A percentile compares a stretch with the other conserved stretches of the same genome.
phyloP scores from a whole-genome alignment of 108 stramenopile species.

The Cyclotella atomus region DNA sequence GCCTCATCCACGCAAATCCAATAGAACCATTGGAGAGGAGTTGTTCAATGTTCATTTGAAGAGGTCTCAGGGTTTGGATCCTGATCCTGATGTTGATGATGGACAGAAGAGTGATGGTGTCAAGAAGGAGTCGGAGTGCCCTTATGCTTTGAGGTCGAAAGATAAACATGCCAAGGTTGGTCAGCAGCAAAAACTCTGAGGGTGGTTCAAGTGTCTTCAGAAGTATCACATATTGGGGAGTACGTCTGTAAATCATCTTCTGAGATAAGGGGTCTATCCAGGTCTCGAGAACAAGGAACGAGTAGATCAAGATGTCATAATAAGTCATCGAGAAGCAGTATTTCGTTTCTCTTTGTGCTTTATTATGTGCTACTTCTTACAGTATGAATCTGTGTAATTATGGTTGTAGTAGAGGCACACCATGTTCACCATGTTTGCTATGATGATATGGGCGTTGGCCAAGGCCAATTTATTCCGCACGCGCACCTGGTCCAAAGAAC shows the following conservation, averaged over 20 bases:
- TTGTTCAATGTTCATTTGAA: conserved; percentile 71
- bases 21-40: conserved; percentile 64
- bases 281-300: too few species aligned
- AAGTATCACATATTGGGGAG: too few species aligned
- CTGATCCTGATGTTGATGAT: conserved; percentile 43
- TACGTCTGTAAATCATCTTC: too few species aligned
- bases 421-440: too few species aligned
- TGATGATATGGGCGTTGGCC: too few species aligned
- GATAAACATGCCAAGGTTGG: conserved; percentile 6
- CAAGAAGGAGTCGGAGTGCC: not conserved
- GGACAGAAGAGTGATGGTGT: not conserved
- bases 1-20: conserved; percentile 37
- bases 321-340: conserved; percentile 1
- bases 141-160: conserved; percentile 11
- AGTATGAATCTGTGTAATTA: not conserved
- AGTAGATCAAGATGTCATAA: not conserved
- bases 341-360: not conserved
- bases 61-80: conserved; percentile 58
- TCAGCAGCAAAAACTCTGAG: not conserved
- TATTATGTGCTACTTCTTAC: not conserved
- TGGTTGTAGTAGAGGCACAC: too few species aligned
- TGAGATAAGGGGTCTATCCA: too few species aligned
- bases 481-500: too few species aligned
- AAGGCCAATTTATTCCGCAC: too few species aligned
- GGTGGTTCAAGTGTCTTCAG: not conserved